phyloP scores from a whole-genome alignment of 2,329 filamentous ascomycete species.

The Ophiostoma triangulosporum region DNA sequence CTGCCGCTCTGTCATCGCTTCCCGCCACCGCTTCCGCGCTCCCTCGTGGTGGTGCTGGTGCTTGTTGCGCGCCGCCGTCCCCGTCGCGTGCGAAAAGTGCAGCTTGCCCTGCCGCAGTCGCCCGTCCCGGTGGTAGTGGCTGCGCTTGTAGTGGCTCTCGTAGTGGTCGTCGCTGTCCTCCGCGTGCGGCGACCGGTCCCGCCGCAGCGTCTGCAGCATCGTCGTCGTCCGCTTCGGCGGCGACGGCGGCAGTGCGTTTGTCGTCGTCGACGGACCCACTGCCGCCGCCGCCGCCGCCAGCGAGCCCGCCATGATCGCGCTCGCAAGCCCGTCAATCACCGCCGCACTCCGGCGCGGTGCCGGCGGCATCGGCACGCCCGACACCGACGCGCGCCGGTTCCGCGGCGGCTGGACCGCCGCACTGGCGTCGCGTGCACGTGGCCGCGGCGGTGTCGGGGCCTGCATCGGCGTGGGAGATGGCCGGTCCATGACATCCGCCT shows the following conservation, averaged over 20 bases:
- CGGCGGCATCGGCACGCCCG: background rate
- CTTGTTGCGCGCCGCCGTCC: constrained; percentile 44
- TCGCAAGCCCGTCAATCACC: constrained; percentile 51
- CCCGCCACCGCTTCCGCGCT: constrained; percentile 61
- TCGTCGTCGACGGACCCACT: constrained; percentile 25
- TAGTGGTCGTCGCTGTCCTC: constrained; percentile 25
- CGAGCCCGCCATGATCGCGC: constrained; percentile 62
- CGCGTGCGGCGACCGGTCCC: constrained; percentile 28
- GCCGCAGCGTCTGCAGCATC: constrained; percentile 54
- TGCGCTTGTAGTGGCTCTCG: constrained; percentile 4
- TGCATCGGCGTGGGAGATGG: background rate
- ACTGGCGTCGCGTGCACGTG: constrained; percentile 1
- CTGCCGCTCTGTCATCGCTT: constrained; percentile 57
- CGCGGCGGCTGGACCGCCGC: background rate
- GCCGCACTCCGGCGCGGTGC: constrained; percentile 1
- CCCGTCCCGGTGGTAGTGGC: constrained; percentile 18
- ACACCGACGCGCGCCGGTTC: no score
- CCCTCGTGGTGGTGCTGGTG: constrained; percentile 75
- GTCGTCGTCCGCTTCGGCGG: constrained; percentile 17
- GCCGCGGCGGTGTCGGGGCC: background rate
- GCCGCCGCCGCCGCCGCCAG: constrained; percentile 42
- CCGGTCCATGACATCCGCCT: constrained; percentile 1
- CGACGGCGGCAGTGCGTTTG: background rate
- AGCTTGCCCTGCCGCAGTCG: constrained; percentile 27
- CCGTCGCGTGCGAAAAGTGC: constrained; percentile 3